Base-by-base conservation (phyloP, 2,329 filamentous ascomycete species). In the Fusarium sp. region DNA sequence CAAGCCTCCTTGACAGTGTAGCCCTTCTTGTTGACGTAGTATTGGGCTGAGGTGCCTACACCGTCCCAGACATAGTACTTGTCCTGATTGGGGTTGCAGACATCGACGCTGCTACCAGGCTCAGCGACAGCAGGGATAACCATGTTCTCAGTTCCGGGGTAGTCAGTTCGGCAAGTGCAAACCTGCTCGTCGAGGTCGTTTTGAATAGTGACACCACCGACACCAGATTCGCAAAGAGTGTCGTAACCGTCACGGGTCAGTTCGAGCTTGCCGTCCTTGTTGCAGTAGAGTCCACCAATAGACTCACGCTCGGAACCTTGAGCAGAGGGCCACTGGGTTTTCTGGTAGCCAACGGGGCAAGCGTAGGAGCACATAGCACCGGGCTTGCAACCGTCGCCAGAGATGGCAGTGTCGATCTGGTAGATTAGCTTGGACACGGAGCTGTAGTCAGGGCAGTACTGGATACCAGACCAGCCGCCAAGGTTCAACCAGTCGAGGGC, bases 21-120 rank as follows among this genome's bases (percentile, higher is more conserved):
- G 69, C 94, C 95, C 77, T 90, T 88, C 78, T 93, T 93, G 89
- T 98, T 98, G 84, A 98, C 89, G 82, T 99, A 99, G 89, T 98
- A 98, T 85, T 98, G 96, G 49, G 95, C 95, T 54, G 94, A 95
- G 59, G 96, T 98, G 57, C 85, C 78, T 82, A 89, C 88, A 77
- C 89, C 89, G 79, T 94, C 77, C 94, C 94, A 97, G 70, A 87
- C 84, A 87, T 95, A 98, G 87, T 96, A 97, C 57, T 85, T 87
- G 55, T 82, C 81, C 69, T 91, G 90, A 74, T 92, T 85, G 52
- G 96, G 93, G 86, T 94, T 96, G 80, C 93, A 94, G 74, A 99
- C 85, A 41, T 87, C 83, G 69, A 90, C 85, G 33, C 84, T 88
- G 55, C 84, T 79, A 67, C 93, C 93, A 59, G 93, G 84, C 10